Evolutionary conservation across 192 early-diverging fungal species (phyloP), one percentile per base, ranked within the genome.

Genomic region (Funneliformis mosseae): DNA sequence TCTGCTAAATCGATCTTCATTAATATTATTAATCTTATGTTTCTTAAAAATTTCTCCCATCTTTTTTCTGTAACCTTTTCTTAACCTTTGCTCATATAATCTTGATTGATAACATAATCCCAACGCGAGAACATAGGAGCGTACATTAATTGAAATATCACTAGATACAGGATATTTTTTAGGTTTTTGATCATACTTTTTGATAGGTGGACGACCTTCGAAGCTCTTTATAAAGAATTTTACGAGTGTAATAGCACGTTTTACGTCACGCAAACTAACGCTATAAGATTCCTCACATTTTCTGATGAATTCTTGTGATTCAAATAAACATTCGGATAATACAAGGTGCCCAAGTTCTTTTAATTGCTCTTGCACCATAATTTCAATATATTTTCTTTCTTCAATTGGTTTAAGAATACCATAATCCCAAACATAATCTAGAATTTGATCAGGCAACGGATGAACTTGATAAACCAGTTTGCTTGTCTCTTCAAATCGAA

Each of bases 191-290:
- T n/a, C 25, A 5, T 7, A 25, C 21, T 27, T 9, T 33, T 14
- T 33, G 28, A 66, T 28, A 11, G 28, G 28, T 33, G 28, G 63
- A 0, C 25, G n/a, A 38, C 50, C 39, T 66, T 76, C 11, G 38
- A 75, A 55, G 39, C 80, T 81, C 3, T 81, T 41, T 5, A n/a
- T 38, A 25, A 81, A 81, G 9, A 73, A 81, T 23, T 33, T 21
- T 28, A 71, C 39, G 6, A 81, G 72, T 33, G 23, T 69, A 21
- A 81, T 48, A n/a, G 80, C 69, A n/a, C 80, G 70, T 61, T 75
- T 81, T 27, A 75, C 71, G 39, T 81, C 80, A 38, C 72, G 80
- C 3, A 81, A 39, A 55, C 80, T 81, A 45, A 81, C 80, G 43
- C 80, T 81, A 46, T 72, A n/a, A 11, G 28, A 10, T 50, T 27